phyloP scores from a whole-genome alignment of 2,329 filamentous ascomycete species.

The Myriosclerotinia curreyana region DNA sequence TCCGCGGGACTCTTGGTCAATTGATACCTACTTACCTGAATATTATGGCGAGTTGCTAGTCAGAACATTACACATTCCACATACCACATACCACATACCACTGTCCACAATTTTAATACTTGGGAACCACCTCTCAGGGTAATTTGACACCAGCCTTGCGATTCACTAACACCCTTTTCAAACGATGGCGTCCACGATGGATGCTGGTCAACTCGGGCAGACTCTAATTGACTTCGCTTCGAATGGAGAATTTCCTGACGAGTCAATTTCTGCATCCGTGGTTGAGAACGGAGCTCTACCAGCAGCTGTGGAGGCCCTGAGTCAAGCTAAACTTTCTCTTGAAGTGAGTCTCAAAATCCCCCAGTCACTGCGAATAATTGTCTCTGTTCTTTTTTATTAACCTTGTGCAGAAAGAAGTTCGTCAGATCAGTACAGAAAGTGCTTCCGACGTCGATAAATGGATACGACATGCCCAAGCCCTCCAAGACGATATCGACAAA shows the following conservation, averaged over 20 bases:
- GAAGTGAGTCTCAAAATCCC: slow-evolving; percentile 41
- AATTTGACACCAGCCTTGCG: slow-evolving; percentile 29
- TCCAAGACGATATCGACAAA: slow-evolving; percentile 80
- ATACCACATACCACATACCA: no score
- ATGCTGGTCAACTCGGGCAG: slow-evolving; percentile 46
- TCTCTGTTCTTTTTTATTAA: slow-evolving; percentile 19
- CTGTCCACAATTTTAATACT: background rate
- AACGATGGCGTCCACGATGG: slow-evolving; percentile 29
- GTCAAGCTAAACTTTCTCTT: slow-evolving; percentile 45
- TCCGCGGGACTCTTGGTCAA: no score
- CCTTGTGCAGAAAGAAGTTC: slow-evolving; percentile 55
- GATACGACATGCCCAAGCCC: slow-evolving; percentile 77
- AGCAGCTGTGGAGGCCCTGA: slow-evolving; percentile 44
- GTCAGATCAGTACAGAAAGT: slow-evolving; percentile 70
- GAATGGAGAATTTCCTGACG: slow-evolving; percentile 48
- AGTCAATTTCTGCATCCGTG: slow-evolving; percentile 40
- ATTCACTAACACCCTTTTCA: no score
- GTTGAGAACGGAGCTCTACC: slow-evolving; percentile 40
- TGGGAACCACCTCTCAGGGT: background rate
- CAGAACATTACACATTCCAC: no score
- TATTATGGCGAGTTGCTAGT: background rate
- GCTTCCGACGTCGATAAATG: slow-evolving; percentile 79
- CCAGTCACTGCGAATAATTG: background rate
- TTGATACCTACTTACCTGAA: background rate
- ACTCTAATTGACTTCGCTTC: slow-evolving; percentile 63